Evolutionary conservation across 2,329 filamentous ascomycete genomes (phyloP).

Genomic region (Spiromastix sp.): DNA sequence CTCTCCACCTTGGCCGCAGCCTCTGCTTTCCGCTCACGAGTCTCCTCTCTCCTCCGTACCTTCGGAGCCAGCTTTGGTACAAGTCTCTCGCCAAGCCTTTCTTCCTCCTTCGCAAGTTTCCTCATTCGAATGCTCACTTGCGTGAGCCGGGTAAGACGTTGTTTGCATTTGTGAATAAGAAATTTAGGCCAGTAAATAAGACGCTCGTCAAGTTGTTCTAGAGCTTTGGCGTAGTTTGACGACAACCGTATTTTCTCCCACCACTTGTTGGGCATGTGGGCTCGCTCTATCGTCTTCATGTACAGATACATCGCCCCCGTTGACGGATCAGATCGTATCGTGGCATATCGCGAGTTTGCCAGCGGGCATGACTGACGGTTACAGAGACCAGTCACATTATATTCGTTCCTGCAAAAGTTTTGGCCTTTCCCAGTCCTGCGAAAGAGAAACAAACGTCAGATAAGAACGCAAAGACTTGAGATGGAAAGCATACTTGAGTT

Average conservation of each 20-base stretch:
- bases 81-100: conserved; percentile 74
- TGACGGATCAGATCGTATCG: conserved; percentile 69
- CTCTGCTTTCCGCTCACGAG: conserved; percentile 66
- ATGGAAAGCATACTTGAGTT: conserved; percentile 62
- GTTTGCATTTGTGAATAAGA: conserved; percentile 88
- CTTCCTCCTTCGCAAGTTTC: conserved; percentile 77
- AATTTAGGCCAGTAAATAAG: conserved; percentile 95
- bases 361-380: conserved; percentile 83
- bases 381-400: conserved; percentile 76
- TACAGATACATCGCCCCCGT: conserved; percentile 85
- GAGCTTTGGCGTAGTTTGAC: conserved; percentile 79
- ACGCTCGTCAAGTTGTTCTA: conserved; percentile 75
- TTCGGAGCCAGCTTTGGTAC: conserved; percentile 89
- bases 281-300: conserved; percentile 88
- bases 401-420: conserved; percentile 92
- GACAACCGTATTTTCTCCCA: conserved; percentile 92
- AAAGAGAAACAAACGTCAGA: conserved; percentile 2
- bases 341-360: conserved; percentile 87
- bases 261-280: conserved; percentile 78
- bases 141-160: conserved; percentile 80
- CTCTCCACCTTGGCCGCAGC: conserved; percentile 87
- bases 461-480: neutral
- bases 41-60: conserved; percentile 64
- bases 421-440: conserved; percentile 68
- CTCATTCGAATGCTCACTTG: conserved; percentile 76